Conservation (phyloP, 2,329 filamentous ascomycete genomes). For the Calonectria naviculata region DNA sequence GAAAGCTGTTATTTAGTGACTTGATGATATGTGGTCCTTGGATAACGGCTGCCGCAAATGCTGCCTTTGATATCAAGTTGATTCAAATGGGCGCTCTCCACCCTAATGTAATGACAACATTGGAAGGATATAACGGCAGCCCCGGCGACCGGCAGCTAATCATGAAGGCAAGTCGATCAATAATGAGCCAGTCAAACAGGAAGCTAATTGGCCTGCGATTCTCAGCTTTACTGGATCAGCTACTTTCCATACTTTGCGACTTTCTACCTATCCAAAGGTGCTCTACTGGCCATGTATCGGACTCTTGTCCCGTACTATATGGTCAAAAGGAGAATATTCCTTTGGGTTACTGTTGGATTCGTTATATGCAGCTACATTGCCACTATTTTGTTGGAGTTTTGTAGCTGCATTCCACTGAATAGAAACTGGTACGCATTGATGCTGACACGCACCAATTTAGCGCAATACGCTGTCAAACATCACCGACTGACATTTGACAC, state of each 20-base stretch:
- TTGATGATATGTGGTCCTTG: constrained; percentile 5
- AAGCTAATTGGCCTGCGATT: background rate
- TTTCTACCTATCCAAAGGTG: constrained; percentile 29
- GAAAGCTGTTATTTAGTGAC: background rate
- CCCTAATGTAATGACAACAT: background rate
- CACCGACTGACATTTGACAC: background rate
- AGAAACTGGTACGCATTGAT: constrained; percentile 19
- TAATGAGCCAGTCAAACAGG: too few species aligned
- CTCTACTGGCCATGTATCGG: constrained; percentile 21
- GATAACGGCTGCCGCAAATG: constrained; percentile 6
- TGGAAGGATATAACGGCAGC: background rate
- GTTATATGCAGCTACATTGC: background rate
- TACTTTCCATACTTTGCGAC: constrained; percentile 24
- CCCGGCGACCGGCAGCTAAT: background rate
- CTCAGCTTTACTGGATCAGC: constrained; percentile 22
- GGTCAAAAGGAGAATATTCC: constrained; percentile 22
- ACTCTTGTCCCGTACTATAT: constrained; percentile 26
- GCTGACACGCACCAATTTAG: rapidly evolving
- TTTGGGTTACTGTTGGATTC: constrained; percentile 15
- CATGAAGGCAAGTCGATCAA: background rate
- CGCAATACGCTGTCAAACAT: rapidly evolving
- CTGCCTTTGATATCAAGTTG: constrained; percentile 20
- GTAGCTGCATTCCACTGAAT: constrained; percentile 12
- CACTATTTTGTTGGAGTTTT: constrained; percentile 13
- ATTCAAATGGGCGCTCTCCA: constrained; percentile 21